Conservation (phyloP, 768 basidiomycete genomes). For the Podaxis rugospora region DNA sequence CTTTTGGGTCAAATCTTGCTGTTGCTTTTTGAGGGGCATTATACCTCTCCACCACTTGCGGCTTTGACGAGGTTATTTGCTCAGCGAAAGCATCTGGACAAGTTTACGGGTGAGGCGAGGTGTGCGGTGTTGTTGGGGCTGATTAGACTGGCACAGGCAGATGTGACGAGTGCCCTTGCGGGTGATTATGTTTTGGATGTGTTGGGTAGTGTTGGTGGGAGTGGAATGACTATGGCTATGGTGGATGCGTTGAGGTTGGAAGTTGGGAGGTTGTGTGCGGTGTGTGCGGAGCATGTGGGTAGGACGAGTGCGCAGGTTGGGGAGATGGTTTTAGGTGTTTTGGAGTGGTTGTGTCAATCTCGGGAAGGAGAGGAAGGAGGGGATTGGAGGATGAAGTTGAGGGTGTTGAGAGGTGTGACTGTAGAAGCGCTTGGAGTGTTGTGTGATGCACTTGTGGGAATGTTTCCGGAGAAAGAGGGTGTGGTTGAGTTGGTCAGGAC, state of each 20-base stretch:
- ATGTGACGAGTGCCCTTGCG: constrained; percentile 20
- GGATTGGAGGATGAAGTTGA: constrained; percentile 29
- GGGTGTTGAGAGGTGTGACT: constrained; percentile 46
- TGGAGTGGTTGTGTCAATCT: constrained; percentile 48
- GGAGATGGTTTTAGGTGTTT: constrained; percentile 34
- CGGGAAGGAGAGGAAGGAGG: constrained; percentile 27
- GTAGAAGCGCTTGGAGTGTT: constrained; percentile 41
- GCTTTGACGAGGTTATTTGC: constrained; percentile 33
- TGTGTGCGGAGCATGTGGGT: constrained; percentile 23
- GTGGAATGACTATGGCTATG: constrained; percentile 11
- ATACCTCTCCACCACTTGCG: constrained; percentile 41
- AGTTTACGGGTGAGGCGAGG: constrained; percentile 26
- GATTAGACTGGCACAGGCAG: constrained; percentile 26
- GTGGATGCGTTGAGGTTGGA: constrained; percentile 28
- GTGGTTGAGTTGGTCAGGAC: constrained; percentile 20
- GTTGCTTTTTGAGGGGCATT: constrained; percentile 41
- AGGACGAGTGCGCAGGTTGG: constrained; percentile 33
- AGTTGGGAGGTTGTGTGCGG: constrained; percentile 28
- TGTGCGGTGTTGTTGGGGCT: constrained; percentile 28
- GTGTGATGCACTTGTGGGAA: constrained; percentile 30
- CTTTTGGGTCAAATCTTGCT: constrained; percentile 38
- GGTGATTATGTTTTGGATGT: constrained; percentile 22
- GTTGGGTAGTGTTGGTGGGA: constrained; percentile 19
- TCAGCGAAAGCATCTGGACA: constrained; percentile 15
- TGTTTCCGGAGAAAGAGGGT: constrained; percentile 20